Conservation (phyloP, 768 basidiomycete genomes). For the Kwoniella heveanensis region DNA sequence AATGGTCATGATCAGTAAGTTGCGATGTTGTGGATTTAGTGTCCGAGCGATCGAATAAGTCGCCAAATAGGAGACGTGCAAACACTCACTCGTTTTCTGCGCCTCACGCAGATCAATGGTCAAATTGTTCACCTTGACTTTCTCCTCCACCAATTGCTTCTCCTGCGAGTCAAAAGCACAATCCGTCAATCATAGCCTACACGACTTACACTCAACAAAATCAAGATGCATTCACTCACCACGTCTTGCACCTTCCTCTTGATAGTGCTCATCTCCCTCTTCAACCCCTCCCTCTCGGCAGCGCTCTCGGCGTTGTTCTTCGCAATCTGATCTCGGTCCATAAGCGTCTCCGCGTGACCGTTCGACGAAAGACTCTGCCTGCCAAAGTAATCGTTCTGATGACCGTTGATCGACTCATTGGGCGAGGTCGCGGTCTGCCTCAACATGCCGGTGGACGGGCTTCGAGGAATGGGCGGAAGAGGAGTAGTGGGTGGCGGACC, state of each 20-base stretch:
- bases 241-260: conserved; percentile 63
- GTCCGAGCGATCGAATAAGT: too few relatives aligned
- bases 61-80: too few relatives aligned
- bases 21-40: too few relatives aligned
- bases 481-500: conserved; percentile 45
- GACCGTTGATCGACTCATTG: background rate
- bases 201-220: too few relatives aligned
- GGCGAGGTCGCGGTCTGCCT: background rate
- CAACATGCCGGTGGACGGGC: conserved; percentile 6
- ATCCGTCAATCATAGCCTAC: too few relatives aligned
- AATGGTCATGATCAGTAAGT: background rate
- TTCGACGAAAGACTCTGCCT: conserved; percentile 7
- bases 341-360: conserved; percentile 9
- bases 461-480: conserved; percentile 34
- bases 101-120: conserved; percentile 36
- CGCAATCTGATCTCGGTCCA: conserved; percentile 46
- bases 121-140: conserved; percentile 30
- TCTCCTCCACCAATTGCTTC: conserved; percentile 24
- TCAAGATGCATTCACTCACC: conserved; percentile 25
- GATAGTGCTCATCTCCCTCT: conserved; percentile 36
- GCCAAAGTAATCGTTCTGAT: conserved; percentile 14
- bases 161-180: conserved; percentile 18
- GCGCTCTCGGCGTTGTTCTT: conserved; percentile 73
- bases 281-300: conserved; percentile 54
- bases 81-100: conserved; percentile 39